Evolutionary conservation across 345 rosid genomes (phyloP).

Genomic region (Erysimum cheiranthoides): DNA sequence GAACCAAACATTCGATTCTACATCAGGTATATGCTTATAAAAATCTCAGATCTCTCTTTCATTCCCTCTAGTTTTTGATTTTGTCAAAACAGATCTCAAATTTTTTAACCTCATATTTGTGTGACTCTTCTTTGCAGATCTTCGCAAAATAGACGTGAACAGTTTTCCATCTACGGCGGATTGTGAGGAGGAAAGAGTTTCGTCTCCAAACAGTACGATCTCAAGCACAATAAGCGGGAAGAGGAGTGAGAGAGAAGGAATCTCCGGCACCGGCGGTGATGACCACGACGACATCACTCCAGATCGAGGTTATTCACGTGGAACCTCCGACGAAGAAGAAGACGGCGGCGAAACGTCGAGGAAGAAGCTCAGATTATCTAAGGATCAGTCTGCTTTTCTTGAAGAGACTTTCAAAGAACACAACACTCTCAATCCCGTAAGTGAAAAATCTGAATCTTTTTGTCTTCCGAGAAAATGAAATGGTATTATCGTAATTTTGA

Average conservation of each 20-base stretch:
- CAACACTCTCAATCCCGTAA: conserved; percentile 97
- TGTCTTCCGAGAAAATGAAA: not conserved
- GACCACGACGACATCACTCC: conserved; percentile 63
- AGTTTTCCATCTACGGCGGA: conserved; percentile 61
- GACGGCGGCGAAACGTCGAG: conserved; percentile 83
- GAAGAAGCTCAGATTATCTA: conserved; percentile 90
- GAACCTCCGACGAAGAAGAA: conserved; percentile 91
- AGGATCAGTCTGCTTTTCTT: conserved; percentile 91
- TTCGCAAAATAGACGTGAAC: conserved; percentile 93
- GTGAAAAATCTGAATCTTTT: conserved; percentile 25
- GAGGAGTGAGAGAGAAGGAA: conserved; percentile 78
- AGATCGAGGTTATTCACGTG: conserved; percentile 75
- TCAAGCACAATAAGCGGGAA: conserved; percentile 87
- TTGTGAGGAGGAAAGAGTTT: conserved; percentile 82
- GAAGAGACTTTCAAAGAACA: conserved; percentile 98
- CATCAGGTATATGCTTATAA: conserved; percentile 14
- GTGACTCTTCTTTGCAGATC: conserved; percentile 56
- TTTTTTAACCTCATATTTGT: no score
- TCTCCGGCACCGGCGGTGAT: conserved; percentile 50
- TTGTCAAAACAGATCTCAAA: conserved; percentile 15
- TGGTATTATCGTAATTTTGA: not conserved
- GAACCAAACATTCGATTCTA: conserved; percentile 22
- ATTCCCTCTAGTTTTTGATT: not conserved
- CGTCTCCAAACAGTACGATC: conserved; percentile 94
- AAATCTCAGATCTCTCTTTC: conserved; percentile 9